Evolutionary conservation across 139 green algal genomes (phyloP).

Genomic region (Yamagishiella unicocca): DNA sequence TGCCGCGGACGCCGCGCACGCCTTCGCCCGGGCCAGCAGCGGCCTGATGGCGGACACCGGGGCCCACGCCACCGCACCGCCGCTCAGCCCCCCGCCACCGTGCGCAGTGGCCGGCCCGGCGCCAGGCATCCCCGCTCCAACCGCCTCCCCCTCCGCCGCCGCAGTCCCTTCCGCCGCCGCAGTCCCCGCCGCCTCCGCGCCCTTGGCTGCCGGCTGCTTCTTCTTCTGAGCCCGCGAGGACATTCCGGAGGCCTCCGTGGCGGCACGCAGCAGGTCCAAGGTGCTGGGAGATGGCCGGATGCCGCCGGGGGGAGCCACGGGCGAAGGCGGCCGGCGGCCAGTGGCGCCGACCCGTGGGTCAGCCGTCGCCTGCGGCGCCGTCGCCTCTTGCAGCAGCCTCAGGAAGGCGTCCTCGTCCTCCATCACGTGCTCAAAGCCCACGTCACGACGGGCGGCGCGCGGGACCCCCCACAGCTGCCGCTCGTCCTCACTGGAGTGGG

Average conservation of each 20-base stretch:
- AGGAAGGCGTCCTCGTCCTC: conserved; percentile 37
- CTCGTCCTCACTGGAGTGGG: background rate
- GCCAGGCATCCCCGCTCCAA: background rate
- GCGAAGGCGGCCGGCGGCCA: background rate
- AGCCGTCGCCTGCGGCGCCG: background rate
- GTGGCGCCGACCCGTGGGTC: background rate
- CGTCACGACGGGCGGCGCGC: background rate
- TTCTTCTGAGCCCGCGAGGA: background rate
- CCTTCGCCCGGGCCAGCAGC: conserved; percentile 7
- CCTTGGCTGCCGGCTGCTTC: background rate
- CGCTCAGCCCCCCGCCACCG: background rate
- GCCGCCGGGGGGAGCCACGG: background rate
- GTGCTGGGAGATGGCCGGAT: conserved; percentile 10
- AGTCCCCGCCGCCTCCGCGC: background rate
- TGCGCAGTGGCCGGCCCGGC: background rate
- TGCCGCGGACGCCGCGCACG: background rate
- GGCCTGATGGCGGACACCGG: conserved; percentile 29
- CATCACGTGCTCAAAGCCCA: background rate
- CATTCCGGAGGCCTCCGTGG: background rate
- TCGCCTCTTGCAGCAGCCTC: background rate
- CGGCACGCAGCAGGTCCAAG: background rate
- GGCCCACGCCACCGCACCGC: conserved; percentile 8
- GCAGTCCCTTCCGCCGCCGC: background rate
- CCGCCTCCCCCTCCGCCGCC: background rate
- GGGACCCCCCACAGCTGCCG: background rate